Percentiles rank a stretch among this genome's conserved stretches.
These are phyloP conservation scores for Saccharomyces pastorianus DNA, from an alignment of 1,139 yeast species.

Conservation along the genomic window DNA sequence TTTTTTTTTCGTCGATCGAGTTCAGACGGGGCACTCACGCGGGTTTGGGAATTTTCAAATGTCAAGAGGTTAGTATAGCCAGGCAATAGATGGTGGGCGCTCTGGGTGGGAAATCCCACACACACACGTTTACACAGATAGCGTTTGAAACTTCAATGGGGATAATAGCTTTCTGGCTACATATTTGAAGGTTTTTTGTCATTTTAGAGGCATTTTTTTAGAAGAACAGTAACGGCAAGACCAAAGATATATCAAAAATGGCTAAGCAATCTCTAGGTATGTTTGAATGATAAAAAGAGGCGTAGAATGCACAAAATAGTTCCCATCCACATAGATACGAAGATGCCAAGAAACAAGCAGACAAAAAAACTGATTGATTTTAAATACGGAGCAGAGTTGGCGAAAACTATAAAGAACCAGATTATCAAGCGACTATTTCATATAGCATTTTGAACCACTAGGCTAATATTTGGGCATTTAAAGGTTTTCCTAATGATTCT, in stretches of 20 bases:
- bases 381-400: not conserved
- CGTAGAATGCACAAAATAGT: not conserved
- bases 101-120: not conserved
- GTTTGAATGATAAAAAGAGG: constrained; percentile 13
- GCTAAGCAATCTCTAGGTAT: constrained; percentile 43
- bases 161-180: not conserved
- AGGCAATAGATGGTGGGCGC: not conserved
- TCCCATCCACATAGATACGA: not conserved
- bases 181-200: not conserved
- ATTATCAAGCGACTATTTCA: not conserved
- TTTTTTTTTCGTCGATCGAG: not conserved
- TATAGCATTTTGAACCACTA: not conserved
- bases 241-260: constrained; percentile 35
- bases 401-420: not conserved
- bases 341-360: not conserved
- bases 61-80: not conserved
- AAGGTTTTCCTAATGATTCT: not conserved
- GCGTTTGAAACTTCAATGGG: not conserved
- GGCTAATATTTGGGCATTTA: not conserved
- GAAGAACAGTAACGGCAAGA: constrained; percentile 33
- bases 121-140: not conserved
- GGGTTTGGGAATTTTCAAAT: not conserved
- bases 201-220: constrained; percentile 16
- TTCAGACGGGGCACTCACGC: not conserved
- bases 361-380: not conserved